Base-by-base conservation (phyloP, 73 alveolate genomes). In the Effrenium voratum region DNA sequence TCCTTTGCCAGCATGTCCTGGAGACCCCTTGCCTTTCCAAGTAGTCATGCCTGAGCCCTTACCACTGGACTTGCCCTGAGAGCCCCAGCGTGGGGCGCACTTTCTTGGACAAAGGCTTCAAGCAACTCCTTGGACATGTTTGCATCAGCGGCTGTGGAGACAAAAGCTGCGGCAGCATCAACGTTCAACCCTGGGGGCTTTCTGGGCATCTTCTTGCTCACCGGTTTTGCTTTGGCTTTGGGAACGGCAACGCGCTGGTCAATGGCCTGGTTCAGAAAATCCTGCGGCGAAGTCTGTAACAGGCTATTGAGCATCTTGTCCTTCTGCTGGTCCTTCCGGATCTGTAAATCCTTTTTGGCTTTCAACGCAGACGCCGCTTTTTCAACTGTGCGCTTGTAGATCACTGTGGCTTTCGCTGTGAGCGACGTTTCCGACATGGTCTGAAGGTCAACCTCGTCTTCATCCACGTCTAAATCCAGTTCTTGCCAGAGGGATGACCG, bases 231-330 rank as follows among this genome's bases (percentile, higher is more conserved):
- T n/a, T n/a, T n/a, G n/a, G n/a, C n/a, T n/a, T n/a, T n/a, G n/a
- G n/a, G n/a, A n/a, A n/a, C n/a, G 38, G 59, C 86, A 41, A 76
- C 40, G 38, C 86, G 45, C 59, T 76, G 32, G 59, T 76, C 86
- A 22, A 76, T 76, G 41, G 86, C 86, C 2, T 76, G 60, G 38
- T 76, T 76, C 60, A 76, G 59, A 76, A 76, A 76, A 26, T 76
- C 86, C 2, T 6, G 50, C 6, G 86, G 86, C 1, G 86, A 41
- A 2, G 5, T 36, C 59, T 76, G 2, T 6, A 45, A 2, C 60
- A 76, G 6, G 16, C 5, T 40, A 6, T 8, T 12, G 10, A 76
- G 38, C 13, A 76, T 3, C 34, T 36, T 38, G 40, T 76, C 86
- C 16, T 43, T 38, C 59, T 76, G 28, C 13, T 1, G 60, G 13